Evolutionary conservation across 345 rosid genomes (phyloP).

Genomic region (Acer campestre): DNA sequence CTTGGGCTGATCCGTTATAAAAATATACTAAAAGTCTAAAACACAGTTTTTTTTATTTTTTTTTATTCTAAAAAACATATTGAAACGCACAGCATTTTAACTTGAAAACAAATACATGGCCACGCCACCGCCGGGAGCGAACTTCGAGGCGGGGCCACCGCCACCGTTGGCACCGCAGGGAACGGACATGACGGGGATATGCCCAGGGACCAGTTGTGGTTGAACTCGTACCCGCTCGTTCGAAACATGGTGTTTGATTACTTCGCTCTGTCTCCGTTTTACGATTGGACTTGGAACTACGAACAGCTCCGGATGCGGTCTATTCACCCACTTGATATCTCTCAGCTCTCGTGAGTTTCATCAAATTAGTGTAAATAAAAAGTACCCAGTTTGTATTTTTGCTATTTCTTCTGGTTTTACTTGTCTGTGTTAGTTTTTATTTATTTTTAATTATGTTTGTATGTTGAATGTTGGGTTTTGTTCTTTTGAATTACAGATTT

Average conservation of each 20-base stretch:
- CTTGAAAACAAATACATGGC: conserved; percentile 25
- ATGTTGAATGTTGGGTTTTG: not conserved
- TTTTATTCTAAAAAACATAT: too few relatives aligned
- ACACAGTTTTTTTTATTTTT: too few relatives aligned
- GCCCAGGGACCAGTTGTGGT: conserved; percentile 95
- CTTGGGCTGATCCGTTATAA: not conserved
- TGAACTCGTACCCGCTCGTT: conserved; percentile 85
- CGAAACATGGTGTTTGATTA: conserved; percentile 89
- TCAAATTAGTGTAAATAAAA: not conserved
- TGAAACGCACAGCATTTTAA: too few relatives aligned
- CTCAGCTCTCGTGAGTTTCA: conserved; percentile 77
- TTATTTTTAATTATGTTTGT: not conserved
- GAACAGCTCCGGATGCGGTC: conserved; percentile 71
- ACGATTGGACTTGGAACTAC: conserved; percentile 83
- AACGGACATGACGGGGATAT: conserved; percentile 93
- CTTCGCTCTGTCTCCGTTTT: conserved; percentile 90
- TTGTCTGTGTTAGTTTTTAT: not conserved
- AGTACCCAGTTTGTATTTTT: not conserved
- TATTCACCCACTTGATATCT: conserved; percentile 79
- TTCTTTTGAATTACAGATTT: not conserved
- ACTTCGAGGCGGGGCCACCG: conserved; percentile 54
- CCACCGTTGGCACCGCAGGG: too few relatives aligned
- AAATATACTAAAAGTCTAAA: too few relatives aligned
- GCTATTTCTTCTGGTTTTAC: not conserved
- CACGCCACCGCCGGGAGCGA: conserved; percentile 34